Percentiles rank a stretch among this genome's conserved stretches.
These are phyloP conservation scores for Penicillium psychrofluorescens DNA, from an alignment of 495 filamentous ascomycete species.

Conservation along the genomic window DNA sequence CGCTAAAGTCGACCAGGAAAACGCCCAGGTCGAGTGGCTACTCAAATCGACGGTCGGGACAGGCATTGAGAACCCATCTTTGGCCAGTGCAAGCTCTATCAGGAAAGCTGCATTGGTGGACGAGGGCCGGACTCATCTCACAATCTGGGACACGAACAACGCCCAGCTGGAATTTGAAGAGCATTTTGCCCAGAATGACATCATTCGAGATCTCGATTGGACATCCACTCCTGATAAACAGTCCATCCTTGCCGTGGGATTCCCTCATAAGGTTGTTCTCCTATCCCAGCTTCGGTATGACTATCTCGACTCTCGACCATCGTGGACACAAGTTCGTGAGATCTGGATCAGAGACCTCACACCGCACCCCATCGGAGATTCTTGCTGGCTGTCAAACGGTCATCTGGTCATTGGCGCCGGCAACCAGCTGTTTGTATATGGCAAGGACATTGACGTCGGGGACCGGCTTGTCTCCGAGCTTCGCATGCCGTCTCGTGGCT, in stretches of 20 bases:
- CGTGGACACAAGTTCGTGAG: conserved; percentile 80
- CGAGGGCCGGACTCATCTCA: conserved; percentile 62
- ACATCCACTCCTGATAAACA: conserved; percentile 88
- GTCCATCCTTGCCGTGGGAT: conserved; percentile 86
- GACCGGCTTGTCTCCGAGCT: conserved; percentile 58
- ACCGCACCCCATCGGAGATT: conserved; percentile 88
- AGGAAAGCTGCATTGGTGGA: conserved; percentile 84
- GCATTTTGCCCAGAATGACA: conserved; percentile 62
- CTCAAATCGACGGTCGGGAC: conserved; percentile 79
- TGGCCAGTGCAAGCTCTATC: conserved; percentile 80
- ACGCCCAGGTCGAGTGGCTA: conserved; percentile 66
- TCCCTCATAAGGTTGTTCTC: conserved; percentile 74
- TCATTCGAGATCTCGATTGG: conserved; percentile 87
- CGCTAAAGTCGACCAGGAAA: conserved; percentile 57
- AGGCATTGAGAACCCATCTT: conserved; percentile 60
- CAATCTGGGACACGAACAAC: conserved; percentile 86
- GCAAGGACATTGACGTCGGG: conserved; percentile 60
- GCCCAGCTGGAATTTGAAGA: conserved; percentile 76
- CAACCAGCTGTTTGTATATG: conserved; percentile 87
- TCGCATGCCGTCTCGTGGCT: conserved; percentile 50
- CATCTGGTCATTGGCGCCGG: conserved; percentile 82
- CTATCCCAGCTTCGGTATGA: conserved; percentile 92
- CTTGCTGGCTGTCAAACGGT: conserved; percentile 79
- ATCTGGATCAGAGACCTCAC: conserved; percentile 76
- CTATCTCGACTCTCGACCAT: conserved; percentile 81